Conservation (phyloP, 495 filamentous ascomycete species). For the Terfezia boudieri region DNA sequence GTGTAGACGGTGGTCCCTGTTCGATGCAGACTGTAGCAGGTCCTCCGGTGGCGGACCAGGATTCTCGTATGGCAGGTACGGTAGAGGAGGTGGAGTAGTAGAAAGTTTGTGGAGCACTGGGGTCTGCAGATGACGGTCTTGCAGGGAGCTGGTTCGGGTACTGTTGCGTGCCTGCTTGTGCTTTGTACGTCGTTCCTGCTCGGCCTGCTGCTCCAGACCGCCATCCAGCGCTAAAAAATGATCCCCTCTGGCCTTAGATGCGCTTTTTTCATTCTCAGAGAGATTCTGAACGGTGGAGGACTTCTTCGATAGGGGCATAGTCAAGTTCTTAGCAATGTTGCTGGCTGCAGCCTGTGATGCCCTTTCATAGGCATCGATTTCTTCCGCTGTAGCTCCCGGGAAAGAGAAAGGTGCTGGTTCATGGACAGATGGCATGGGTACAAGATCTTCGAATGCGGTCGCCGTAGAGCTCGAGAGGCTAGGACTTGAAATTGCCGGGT, state of each 20-base stretch:
- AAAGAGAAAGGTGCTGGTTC: slow-evolving; percentile 2
- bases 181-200: background rate
- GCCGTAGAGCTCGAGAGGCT: background rate
- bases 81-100: background rate
- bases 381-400: background rate
- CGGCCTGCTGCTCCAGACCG: background rate
- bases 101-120: background rate
- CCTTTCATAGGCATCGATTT: background rate
- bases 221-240: background rate
- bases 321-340: background rate
- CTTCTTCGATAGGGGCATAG: background rate
- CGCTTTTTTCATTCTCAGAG: background rate
- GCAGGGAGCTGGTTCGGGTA: background rate
- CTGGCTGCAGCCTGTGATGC: background rate
- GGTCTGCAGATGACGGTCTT: background rate
- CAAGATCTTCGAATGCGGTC: background rate
- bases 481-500: background rate
- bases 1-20: background rate
- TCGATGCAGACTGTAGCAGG: background rate
- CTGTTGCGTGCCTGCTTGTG: background rate
- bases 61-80: background rate
- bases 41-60: background rate
- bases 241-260: background rate
- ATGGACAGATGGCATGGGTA: slow-evolving; percentile 7
- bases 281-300: background rate